These are phyloP conservation scores for Pulicaria dysenterica DNA, from an alignment of 129 eudicot genomes.

Conservation along the genomic window DNA sequence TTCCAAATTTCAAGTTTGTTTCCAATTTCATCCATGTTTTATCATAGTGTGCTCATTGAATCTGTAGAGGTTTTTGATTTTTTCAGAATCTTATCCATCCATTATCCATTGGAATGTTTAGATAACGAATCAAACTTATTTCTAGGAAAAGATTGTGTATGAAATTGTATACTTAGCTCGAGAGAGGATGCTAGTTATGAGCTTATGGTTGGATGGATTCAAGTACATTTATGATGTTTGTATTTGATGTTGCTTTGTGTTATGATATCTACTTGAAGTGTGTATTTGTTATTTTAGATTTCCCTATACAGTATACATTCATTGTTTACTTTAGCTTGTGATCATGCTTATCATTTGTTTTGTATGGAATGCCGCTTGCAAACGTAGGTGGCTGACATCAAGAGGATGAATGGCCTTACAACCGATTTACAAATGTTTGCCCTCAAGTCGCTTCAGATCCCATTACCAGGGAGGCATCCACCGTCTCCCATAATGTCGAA, in stretches of 20 bases:
- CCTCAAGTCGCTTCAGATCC: slow-evolving; percentile 75
- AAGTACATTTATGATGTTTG: not conserved
- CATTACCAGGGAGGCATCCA: slow-evolving; percentile 89
- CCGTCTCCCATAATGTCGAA: slow-evolving; percentile 65
- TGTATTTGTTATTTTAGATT: not conserved
- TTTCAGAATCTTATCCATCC: not conserved
- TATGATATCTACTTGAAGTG: not conserved
- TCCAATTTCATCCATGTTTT: not conserved
- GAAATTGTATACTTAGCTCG: not conserved
- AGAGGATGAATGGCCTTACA: slow-evolving; percentile 76
- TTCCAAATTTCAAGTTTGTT: not conserved
- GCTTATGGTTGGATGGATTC: slow-evolving; percentile 2
- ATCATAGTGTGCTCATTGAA: not conserved
- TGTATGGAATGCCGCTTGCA: not conserved
- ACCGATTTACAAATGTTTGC: slow-evolving; percentile 95
- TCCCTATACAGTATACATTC: not conserved
- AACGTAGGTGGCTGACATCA: slow-evolving; percentile 79
- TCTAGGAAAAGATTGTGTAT: not conserved
- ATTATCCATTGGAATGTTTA: not conserved
- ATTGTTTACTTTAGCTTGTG: slow-evolving; percentile 2
- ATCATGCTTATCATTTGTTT: slow-evolving; percentile 5
- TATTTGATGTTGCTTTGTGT: not conserved
- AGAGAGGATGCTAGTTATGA: not conserved
- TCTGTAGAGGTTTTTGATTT: not conserved
- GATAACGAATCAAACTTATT: not conserved